Base-by-base conservation (phyloP, 2,329 filamentous ascomycete species). In the Meredithiella fracta region DNA sequence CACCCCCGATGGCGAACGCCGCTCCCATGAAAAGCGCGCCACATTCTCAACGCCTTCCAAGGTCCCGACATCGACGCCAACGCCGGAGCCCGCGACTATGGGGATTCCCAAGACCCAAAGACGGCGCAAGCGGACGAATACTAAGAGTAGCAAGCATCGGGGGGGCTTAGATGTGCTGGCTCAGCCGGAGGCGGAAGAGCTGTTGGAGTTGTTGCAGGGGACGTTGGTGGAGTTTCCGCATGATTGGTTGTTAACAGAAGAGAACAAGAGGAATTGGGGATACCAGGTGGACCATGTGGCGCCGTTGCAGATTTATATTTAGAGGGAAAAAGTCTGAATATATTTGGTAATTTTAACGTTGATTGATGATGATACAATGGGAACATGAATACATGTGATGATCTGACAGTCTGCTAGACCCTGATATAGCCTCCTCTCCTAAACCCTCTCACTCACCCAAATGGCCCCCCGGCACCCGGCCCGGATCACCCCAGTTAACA, bases 251-350 rank as follows among this genome's bases (percentile, higher is more conserved):
- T 79, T 85, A 63, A 85, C 83, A 56, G 92, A 97, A 70, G 92
- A 97, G 72, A 80, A 83, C 64, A 90, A 88, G 61, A 87, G 89
- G 57, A 94, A 96, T 66, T 98, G 92, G 92, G 78, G 96, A 60
- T 97, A 95, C 70, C 88, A 91, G 65, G 87, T 97, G 56, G 92
- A 98, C 68, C 85, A 94, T 68, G 83, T 98, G 66, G 94, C 92
- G 63, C 92, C 92, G 57, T 74, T 98, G 69, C 89, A 96, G 71
- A 97, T 98, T 64, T 98, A 98, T 23, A 52, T 52, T 23, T 52
- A 38, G 34, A 44, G 40, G 40, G 17, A 44, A n/a, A 20, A 7
- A 44, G 40, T 17, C 8, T 38, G 3, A 8, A n/a, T 14, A 38
- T 38, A 11, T 14, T 38, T 2, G n/a, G 20, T 20, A 49, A 49